Conservation (phyloP, 2,329 filamentous ascomycete genomes). For the Emergomyces pasteurianus region DNA sequence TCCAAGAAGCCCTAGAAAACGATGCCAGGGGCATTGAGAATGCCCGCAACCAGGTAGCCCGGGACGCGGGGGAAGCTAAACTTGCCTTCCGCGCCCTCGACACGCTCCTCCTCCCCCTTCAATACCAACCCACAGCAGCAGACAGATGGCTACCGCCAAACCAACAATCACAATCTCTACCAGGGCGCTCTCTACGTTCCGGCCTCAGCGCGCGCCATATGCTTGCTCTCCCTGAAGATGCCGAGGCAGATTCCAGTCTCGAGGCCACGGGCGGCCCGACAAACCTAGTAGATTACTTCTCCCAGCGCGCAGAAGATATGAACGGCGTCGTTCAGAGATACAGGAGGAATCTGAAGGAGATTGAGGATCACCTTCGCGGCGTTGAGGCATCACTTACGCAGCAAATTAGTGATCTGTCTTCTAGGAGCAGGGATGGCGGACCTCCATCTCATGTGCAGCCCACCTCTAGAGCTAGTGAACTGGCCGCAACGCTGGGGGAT, state of each 20-base stretch:
- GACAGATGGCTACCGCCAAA: slow-evolving; percentile 29
- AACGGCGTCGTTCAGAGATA: slow-evolving; percentile 45
- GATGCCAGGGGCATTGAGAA: slow-evolving; percentile 50
- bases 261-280: slow-evolving; percentile 41
- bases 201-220: slow-evolving; percentile 26
- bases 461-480: slow-evolving; percentile 33
- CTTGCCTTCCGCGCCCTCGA: slow-evolving; percentile 63
- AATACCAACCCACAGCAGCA: slow-evolving; percentile 43
- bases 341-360: slow-evolving; percentile 48
- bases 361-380: slow-evolving; percentile 52
- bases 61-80: slow-evolving; percentile 58
- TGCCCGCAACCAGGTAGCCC: slow-evolving; percentile 46
- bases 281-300: slow-evolving; percentile 54
- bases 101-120: slow-evolving; percentile 57
- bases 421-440: slow-evolving; percentile 28
- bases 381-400: slow-evolving; percentile 50
- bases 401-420: slow-evolving; percentile 46
- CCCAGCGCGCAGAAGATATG: slow-evolving; percentile 51
- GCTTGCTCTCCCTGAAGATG: slow-evolving; percentile 36
- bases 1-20: slow-evolving; percentile 50
- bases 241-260: slow-evolving; percentile 31
- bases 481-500: slow-evolving; percentile 50
- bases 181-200: slow-evolving; percentile 25
- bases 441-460: slow-evolving; percentile 26
- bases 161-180: slow-evolving; percentile 28